Conservation (phyloP, 2,329 filamentous ascomycete species). For the Fusarium pseudograminearum region DNA sequence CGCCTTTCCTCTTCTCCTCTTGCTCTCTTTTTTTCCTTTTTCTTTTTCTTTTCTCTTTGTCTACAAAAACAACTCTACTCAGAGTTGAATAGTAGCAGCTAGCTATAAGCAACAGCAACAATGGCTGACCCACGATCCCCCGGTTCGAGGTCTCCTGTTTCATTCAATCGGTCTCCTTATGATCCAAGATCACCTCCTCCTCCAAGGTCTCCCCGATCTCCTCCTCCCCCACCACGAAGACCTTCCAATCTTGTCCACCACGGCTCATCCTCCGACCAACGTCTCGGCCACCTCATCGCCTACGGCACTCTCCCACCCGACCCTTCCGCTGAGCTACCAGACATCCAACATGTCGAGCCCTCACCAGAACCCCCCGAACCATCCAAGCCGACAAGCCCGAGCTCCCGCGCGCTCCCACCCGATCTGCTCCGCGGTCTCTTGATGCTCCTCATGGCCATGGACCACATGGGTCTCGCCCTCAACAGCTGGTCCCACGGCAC, state of each 20-base stretch:
- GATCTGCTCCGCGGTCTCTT: slow-evolving; percentile 60
- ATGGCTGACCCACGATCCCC: not conserved
- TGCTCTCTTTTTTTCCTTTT: not conserved
- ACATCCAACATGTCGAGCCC: slow-evolving; percentile 5
- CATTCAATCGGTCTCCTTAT: too few species aligned
- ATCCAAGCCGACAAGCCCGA: slow-evolving; percentile 34
- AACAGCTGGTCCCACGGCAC: slow-evolving; percentile 58
- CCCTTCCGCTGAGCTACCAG: slow-evolving; percentile 3
- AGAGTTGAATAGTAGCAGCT: not conserved
- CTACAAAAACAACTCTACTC: not conserved
- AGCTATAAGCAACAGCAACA: not conserved
- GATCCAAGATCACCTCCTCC: too few species aligned
- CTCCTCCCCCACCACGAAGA: not conserved
- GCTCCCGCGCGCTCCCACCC: slow-evolving; percentile 55
- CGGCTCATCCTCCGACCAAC: slow-evolving; percentile 3
- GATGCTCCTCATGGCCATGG: slow-evolving; percentile 60
- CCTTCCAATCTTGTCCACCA: not conserved
- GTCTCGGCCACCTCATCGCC: slow-evolving; percentile 14
- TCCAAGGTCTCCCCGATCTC: too few species aligned
- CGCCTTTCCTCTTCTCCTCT: not conserved
- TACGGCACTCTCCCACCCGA: slow-evolving; percentile 5
- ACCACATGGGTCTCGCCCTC: slow-evolving; percentile 57
- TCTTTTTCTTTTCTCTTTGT: not conserved
- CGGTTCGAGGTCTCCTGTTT: too few species aligned
- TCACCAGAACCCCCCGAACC: slow-evolving; percentile 25